A percentile compares a stretch with the other conserved stretches of the same genome.
Evolutionary conservation across 805 yeast species (phyloP).

Genomic region (Komagataella populi): DNA sequence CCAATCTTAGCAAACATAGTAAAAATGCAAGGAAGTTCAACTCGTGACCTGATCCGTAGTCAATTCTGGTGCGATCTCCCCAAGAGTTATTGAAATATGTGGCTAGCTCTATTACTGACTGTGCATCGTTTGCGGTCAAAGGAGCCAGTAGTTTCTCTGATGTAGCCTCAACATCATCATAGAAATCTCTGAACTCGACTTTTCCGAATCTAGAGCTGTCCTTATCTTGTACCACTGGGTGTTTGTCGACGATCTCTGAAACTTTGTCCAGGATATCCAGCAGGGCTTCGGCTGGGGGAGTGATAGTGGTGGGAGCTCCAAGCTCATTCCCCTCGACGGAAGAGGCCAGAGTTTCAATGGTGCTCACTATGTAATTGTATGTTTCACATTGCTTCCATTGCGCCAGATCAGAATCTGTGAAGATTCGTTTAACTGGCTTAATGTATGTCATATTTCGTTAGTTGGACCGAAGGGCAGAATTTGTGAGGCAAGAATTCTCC

Average conservation of each 20-base stretch:
- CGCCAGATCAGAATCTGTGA: slow-evolving; percentile 45
- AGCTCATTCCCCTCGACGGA: slow-evolving; percentile 54
- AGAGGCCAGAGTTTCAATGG: slow-evolving; percentile 42
- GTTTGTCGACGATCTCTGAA: slow-evolving; percentile 24
- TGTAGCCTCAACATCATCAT: slow-evolving; percentile 38
- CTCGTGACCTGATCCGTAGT: slow-evolving; percentile 97
- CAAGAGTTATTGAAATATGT: slow-evolving; percentile 60
- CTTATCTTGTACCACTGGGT: slow-evolving; percentile 60
- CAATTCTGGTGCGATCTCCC: slow-evolving; percentile 79
- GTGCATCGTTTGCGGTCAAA: slow-evolving; percentile 3
- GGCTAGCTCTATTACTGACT: slow-evolving; percentile 25
- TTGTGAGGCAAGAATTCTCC: neutral
- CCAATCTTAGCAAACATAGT: slow-evolving; percentile 35
- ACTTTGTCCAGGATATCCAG: slow-evolving; percentile 32
- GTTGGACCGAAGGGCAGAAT: neutral
- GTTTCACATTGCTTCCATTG: slow-evolving; percentile 43
- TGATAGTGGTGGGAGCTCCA: slow-evolving; percentile 28
- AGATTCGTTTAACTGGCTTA: slow-evolving; percentile 13
- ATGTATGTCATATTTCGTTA: neutral
- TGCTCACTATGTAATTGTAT: slow-evolving; percentile 34
- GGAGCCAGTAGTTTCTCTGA: slow-evolving; percentile 10
- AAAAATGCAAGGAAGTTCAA: slow-evolving; percentile 64
- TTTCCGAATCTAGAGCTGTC: slow-evolving; percentile 78
- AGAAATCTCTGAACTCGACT: slow-evolving; percentile 73
- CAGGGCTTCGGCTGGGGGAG: slow-evolving; percentile 20